Evolutionary conservation across 768 basidiomycete species (phyloP).

Genomic region (Dictyophora rubrovolvata): DNA sequence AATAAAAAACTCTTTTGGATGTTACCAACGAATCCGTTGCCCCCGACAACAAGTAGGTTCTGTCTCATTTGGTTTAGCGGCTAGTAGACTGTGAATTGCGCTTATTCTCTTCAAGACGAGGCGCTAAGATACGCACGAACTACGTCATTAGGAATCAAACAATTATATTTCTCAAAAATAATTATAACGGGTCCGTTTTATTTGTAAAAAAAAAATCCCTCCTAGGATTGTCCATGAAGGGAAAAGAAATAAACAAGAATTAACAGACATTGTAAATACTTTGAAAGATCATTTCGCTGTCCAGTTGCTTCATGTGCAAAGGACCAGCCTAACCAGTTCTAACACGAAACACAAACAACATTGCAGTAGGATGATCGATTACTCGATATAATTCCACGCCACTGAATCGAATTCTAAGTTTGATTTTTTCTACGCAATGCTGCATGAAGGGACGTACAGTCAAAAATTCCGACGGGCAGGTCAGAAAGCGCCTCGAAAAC

Average conservation of each 20-base stretch:
- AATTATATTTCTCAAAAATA: too few species aligned
- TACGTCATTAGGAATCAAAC: too few species aligned
- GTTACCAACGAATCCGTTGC: conserved; percentile 92
- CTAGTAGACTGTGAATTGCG: too few species aligned
- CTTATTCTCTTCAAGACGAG: not conserved
- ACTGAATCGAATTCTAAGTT: conserved; percentile 16
- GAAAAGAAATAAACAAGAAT: not conserved
- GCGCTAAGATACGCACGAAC: not conserved
- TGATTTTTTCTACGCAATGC: not conserved
- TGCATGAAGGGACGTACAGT: conserved; percentile 33
- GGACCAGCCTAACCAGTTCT: not conserved
- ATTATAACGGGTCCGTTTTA: too few species aligned
- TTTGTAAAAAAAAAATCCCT: not conserved
- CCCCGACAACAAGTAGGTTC: conserved; percentile 89
- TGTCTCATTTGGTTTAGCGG: conserved; percentile 21
- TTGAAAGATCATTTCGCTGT: too few species aligned
- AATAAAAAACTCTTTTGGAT: not conserved
- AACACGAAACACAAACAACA: too few species aligned
- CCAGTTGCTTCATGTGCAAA: too few species aligned
- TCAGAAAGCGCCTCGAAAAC: conserved; percentile 55
- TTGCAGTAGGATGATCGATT: not conserved
- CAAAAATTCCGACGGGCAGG: conserved; percentile 40
- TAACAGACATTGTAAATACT: not conserved
- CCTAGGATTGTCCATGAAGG: not conserved
- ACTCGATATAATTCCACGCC: conserved; percentile 17